These are phyloP conservation scores for Termitomyces sp. DNA, from an alignment of 768 basidiomycete species.

Conservation along the genomic window DNA sequence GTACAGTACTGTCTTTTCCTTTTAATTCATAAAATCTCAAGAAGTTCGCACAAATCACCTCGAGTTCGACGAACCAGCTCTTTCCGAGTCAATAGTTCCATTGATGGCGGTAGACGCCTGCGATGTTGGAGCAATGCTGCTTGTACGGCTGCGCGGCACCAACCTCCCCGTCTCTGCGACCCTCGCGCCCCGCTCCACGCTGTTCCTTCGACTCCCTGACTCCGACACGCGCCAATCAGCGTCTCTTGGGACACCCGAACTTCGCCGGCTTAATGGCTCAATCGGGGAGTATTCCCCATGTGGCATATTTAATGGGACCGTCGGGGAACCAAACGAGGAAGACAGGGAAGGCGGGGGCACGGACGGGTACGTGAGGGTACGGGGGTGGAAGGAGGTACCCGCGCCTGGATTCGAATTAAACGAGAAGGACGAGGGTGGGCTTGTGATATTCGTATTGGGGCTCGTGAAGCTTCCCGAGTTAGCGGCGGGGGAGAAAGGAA, in stretches of 20 bases:
- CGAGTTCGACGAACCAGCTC: neutral
- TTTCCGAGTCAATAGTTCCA: conserved; percentile 6
- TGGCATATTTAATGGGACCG: conserved; percentile 43
- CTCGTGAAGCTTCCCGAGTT: conserved; percentile 55
- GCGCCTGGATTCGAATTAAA: conserved; percentile 39
- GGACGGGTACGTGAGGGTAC: conserved; percentile 69
- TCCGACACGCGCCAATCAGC: conserved; percentile 32
- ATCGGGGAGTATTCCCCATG: conserved; percentile 49
- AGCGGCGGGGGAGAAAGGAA: conserved; percentile 61
- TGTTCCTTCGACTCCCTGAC: conserved; percentile 48
- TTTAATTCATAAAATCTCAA: neutral
- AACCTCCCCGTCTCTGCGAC: conserved; percentile 69
- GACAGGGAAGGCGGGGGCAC: conserved; percentile 83
- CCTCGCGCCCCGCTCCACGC: conserved; percentile 61
- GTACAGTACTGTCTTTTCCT: conserved; percentile 11
- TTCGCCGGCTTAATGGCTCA: conserved; percentile 53
- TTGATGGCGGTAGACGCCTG: conserved; percentile 21
- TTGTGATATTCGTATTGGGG: conserved; percentile 64
- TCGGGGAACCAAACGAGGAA: conserved; percentile 74
- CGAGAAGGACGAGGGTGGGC: conserved; percentile 66
- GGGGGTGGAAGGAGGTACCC: conserved; percentile 26
- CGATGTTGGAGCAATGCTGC: conserved; percentile 32
- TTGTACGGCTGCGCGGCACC: conserved; percentile 45
- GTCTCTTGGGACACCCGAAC: conserved; percentile 41
- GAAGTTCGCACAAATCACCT: neutral